Percentiles rank a stretch among this genome's conserved stretches.
Conservation (phyloP, 345 rosid species). For the Arabidopsis thaliana region DNA sequence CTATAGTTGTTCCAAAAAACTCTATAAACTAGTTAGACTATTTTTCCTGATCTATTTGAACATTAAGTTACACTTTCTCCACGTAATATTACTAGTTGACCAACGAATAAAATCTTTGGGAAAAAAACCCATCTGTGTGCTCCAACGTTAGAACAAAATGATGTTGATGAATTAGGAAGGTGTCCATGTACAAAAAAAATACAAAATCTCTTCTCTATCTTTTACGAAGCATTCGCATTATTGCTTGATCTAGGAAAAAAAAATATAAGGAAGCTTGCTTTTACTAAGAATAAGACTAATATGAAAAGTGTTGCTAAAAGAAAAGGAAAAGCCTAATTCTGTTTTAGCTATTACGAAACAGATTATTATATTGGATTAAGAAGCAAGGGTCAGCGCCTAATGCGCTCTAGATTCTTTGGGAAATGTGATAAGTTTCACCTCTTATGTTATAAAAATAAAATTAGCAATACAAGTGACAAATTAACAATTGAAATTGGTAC, state of each 20-base stretch:
- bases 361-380: constrained; percentile 49
- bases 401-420: constrained; percentile 98
- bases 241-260: background rate
- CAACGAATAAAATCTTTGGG: too few relatives aligned
- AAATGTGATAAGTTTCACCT: constrained; percentile 47
- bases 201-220: background rate
- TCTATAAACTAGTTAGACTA: too few relatives aligned
- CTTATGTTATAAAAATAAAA: constrained; percentile 16
- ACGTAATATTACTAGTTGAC: too few relatives aligned
- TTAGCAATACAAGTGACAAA: constrained; percentile 11
- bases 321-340: constrained; percentile 29
- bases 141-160: too few relatives aligned
- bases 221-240: constrained; percentile 1
- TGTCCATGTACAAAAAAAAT: too few relatives aligned
- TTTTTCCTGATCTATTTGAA: too few relatives aligned
- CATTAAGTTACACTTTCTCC: too few relatives aligned
- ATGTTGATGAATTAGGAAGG: too few relatives aligned
- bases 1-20: too few relatives aligned
- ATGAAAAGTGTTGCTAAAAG: background rate
- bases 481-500: constrained; percentile 25
- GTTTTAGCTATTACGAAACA: constrained; percentile 31
- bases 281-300: background rate
- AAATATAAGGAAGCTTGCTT: background rate
- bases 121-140: too few relatives aligned
- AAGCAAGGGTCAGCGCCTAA: constrained; percentile 91